Evolutionary conservation across 148 eudicot genomes (phyloP).

Genomic region (Silene uniflora): DNA sequence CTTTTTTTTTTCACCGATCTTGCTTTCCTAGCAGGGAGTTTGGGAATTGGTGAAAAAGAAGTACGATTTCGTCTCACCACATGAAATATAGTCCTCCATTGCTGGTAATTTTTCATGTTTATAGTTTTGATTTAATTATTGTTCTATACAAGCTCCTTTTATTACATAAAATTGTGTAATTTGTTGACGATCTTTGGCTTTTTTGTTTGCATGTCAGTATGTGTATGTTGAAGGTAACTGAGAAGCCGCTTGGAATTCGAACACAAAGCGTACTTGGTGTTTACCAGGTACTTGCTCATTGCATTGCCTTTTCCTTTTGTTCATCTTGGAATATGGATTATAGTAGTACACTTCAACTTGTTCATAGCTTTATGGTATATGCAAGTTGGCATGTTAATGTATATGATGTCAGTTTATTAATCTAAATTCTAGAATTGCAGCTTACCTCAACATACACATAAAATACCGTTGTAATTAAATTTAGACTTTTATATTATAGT

Average conservation of each 20-base stretch:
- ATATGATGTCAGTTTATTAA: slow-evolving; percentile 2
- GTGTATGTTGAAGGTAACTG: slow-evolving; percentile 3
- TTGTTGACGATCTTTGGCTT: background rate
- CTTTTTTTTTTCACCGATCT: background rate
- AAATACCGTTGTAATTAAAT: no score
- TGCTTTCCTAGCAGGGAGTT: background rate
- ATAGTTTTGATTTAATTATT: background rate
- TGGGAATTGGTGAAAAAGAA: background rate
- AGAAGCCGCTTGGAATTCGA: slow-evolving; percentile 1
- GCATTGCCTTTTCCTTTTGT: background rate
- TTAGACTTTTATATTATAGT: background rate
- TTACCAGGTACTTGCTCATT: slow-evolving; percentile 14
- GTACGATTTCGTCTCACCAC: background rate
- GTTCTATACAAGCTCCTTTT: background rate
- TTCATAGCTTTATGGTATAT: slow-evolving; percentile 12
- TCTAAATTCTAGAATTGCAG: background rate
- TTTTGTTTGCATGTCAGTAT: background rate
- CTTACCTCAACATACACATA: background rate
- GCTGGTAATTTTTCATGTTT: background rate
- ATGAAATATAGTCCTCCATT: background rate
- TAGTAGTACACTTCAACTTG: background rate
- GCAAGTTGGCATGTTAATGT: slow-evolving; percentile 4
- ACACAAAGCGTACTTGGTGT: background rate
- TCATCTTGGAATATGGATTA: slow-evolving; percentile 5
- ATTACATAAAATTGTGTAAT: background rate